phyloP scores from a whole-genome alignment of 345 rosid genomes.

The Sonneratia caseolaris region DNA sequence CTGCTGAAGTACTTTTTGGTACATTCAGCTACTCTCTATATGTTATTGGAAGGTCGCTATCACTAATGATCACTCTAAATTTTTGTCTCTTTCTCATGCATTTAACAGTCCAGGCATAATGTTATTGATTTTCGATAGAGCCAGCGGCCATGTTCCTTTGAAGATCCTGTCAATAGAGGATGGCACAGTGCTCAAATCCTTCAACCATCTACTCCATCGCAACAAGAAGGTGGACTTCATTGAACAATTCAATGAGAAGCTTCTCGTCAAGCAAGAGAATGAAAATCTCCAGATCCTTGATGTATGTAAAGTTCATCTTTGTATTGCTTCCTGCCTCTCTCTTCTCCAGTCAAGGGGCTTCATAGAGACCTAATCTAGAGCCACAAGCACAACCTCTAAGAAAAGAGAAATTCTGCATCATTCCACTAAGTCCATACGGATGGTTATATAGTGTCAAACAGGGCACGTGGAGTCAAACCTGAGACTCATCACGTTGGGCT shows the following conservation, averaged over 20 bases:
- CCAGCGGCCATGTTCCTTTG: constrained; percentile 65
- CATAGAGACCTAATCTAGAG: neutral
- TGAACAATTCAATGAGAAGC: constrained; percentile 96
- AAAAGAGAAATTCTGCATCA: neutral
- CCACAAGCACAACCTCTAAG: neutral
- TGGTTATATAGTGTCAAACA: neutral
- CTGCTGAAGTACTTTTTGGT: neutral
- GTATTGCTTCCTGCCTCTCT: neutral
- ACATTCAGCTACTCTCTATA: neutral
- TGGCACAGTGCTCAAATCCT: constrained; percentile 88
- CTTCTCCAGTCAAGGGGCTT: neutral
- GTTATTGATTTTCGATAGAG: constrained; percentile 83
- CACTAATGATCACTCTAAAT: neutral
- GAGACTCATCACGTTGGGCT: neutral
- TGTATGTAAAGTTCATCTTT: constrained; percentile 33
- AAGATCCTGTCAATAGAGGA: constrained; percentile 93
- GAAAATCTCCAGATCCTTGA: constrained; percentile 98
- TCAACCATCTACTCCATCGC: constrained; percentile 82
- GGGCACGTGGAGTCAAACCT: neutral
- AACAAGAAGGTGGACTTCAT: constrained; percentile 98
- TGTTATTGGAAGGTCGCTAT: neutral
- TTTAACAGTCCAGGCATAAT: constrained; percentile 84
- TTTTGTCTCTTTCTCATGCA: constrained; percentile 4
- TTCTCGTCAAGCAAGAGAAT: constrained; percentile 95
- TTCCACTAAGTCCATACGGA: neutral